Conservation (phyloP, 176 grass and related monocot species). For the Raddia distichophylla region DNA sequence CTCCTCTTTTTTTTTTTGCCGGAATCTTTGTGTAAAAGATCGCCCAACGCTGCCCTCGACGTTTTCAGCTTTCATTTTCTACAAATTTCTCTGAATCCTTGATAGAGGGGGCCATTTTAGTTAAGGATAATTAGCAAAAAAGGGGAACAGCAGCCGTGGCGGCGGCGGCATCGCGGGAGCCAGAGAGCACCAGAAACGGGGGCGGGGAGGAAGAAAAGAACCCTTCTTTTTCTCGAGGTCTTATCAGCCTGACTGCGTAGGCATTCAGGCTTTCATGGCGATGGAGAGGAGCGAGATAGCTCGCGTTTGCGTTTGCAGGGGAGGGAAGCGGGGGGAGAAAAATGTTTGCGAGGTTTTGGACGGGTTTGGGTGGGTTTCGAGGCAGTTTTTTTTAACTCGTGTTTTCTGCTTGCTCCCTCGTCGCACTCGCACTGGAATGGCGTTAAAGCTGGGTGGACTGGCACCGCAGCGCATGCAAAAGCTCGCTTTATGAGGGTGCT, state of each 20-base stretch:
- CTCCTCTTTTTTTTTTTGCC: background rate
- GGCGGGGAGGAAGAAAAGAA: background rate
- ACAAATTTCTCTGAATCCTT: no score
- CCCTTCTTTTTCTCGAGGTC: conserved; percentile 22
- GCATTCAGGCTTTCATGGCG: conserved; percentile 45
- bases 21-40: conserved; percentile 8
- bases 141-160: conserved; percentile 47
- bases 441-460: background rate
- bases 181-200: background rate
- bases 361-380: conserved; percentile 69
- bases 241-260: conserved; percentile 35
- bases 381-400: conserved; percentile 36
- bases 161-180: conserved; percentile 21
- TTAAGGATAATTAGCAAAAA: no score
- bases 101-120: no score
- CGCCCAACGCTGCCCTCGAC: conserved; percentile 10
- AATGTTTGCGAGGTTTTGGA: conserved; percentile 57
- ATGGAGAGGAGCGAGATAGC: background rate
- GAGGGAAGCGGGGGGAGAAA: conserved; percentile 10
- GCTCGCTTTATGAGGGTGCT: conserved; percentile 28
- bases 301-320: background rate
- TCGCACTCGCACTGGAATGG: background rate
- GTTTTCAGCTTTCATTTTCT: background rate
- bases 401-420: background rate
- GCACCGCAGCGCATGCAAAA: no score